Evolutionary conservation across 208 protist species (phyloP), one percentile per base, ranked within the genome.

Genomic region (Acanthamoeba culbertsoni): DNA sequence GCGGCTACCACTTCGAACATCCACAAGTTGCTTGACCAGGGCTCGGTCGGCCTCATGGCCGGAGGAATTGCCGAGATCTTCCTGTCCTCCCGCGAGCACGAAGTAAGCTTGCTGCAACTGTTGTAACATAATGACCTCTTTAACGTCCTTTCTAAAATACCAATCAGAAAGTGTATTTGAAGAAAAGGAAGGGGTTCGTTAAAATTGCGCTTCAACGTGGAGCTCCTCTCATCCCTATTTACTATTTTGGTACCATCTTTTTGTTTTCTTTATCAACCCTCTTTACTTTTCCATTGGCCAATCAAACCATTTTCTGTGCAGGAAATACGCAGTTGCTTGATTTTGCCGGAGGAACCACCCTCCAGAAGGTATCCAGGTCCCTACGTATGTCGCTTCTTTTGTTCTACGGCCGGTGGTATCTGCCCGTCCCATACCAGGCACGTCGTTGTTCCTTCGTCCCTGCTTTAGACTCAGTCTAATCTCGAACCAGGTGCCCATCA

Each of bases 31-130:
- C 23, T 79, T 33, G 68, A 79, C 68, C 68, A 79, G 68, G 68
- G 68, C 26, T 79, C 68, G 33, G 68, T 28, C 16, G 68, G 68
- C 23, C 42, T 93, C 33, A 79, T 93, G 48, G 63, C 88, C 14
- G 88, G 88, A 20, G 88, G 88, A 28, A 79, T 93, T 20, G 88
- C 88, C 63, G 88, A 93, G 88, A 59, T 93, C 35, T 65, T 79
- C 63, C 55, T 93, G 23, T 84, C 88, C 12, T 93, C 88, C 3
- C 88, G 75, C 4, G 57, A 93, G 48, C 63, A 65, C 53, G 88
- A 93, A 63, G 68, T 79, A 4, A 10, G 37, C 46, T 77, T 18
- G 0, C 42, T 7, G 26, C 20, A 7, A 75, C 37, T 37, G 59
- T 68, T 8, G 18, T 37, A n/a, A 6, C 18, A 6, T n/a, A 68